phyloP scores from a whole-genome alignment of 1,284 basidiomycete genomes.

The Heterobasidion annosum region DNA sequence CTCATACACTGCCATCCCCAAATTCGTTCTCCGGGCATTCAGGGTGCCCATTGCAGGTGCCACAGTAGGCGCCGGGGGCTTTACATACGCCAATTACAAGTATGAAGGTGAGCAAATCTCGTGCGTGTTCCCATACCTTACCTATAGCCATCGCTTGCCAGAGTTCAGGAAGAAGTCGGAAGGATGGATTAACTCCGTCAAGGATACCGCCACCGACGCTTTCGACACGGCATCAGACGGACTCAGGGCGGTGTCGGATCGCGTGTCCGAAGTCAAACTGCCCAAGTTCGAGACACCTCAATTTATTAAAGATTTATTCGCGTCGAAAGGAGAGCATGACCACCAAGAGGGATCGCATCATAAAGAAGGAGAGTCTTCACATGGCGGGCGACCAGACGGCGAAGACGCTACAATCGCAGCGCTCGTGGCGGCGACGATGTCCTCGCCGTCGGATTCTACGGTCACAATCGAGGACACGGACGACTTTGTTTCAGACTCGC shows the following conservation, averaged over 20 bases:
- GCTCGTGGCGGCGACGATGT: slow-evolving; percentile 63
- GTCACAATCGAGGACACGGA: slow-evolving; percentile 24
- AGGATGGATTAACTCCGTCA: slow-evolving; percentile 55
- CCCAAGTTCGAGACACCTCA: slow-evolving; percentile 65
- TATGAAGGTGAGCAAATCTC: slow-evolving; percentile 63
- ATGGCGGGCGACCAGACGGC: slow-evolving; percentile 35
- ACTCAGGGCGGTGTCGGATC: slow-evolving; percentile 48
- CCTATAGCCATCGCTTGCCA: slow-evolving; percentile 17
- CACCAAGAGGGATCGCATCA: slow-evolving; percentile 15
- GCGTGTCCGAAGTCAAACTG: slow-evolving; percentile 51
- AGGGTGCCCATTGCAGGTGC: slow-evolving; percentile 79
- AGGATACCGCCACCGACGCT: slow-evolving; percentile 59
- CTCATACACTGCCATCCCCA: slow-evolving; percentile 78
- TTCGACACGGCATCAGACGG: slow-evolving; percentile 60
- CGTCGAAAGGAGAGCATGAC: slow-evolving; percentile 24
- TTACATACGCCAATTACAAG: slow-evolving; percentile 91
- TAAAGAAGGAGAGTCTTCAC: slow-evolving; percentile 17
- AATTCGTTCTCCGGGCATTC: slow-evolving; percentile 77
- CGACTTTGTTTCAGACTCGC: slow-evolving; percentile 24
- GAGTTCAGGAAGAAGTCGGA: slow-evolving; percentile 63
- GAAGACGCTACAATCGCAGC: slow-evolving; percentile 58
- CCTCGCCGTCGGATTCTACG: slow-evolving; percentile 59
- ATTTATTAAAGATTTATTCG: slow-evolving; percentile 64
- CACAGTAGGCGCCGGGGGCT: slow-evolving; percentile 81
- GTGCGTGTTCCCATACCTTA: slow-evolving; percentile 7